A percentile compares a stretch with the other conserved stretches of the same genome.
Conservation (phyloP, 768 basidiomycete species). For the Tephrocybe sp. region DNA sequence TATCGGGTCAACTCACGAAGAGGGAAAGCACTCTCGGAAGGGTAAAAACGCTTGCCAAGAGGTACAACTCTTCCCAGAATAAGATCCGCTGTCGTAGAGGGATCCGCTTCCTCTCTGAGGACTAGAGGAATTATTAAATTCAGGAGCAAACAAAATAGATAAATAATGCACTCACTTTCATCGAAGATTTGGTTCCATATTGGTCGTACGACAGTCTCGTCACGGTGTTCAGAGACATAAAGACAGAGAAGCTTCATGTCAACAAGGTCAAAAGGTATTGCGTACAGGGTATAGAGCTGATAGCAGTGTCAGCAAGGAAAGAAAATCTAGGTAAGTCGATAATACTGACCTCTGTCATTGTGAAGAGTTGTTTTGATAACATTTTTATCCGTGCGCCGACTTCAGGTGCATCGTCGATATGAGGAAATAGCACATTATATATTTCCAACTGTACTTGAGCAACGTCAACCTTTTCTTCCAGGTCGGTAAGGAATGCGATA, state of each 20-base stretch:
- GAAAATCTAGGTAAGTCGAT: constrained; percentile 1
- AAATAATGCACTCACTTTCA: constrained; percentile 50
- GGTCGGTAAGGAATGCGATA: constrained; percentile 91
- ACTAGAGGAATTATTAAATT: constrained; percentile 39
- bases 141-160: background rate
- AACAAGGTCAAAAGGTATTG: constrained; percentile 81
- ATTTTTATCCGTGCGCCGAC: constrained; percentile 62
- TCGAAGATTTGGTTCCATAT: constrained; percentile 91
- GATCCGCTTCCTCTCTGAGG: constrained; percentile 55
- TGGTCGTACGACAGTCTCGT: constrained; percentile 75
- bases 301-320: constrained; percentile 10
- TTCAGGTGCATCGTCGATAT: constrained; percentile 58
- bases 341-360: constrained; percentile 75
- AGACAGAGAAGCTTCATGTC: constrained; percentile 86
- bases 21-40: constrained; percentile 89
- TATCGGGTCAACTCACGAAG: constrained; percentile 55
- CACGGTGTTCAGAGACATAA: constrained; percentile 91
- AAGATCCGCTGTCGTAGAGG: constrained; percentile 54
- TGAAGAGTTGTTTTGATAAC: constrained; percentile 64
- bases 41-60: constrained; percentile 84
- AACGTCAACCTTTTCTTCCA: constrained; percentile 97
- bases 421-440: constrained; percentile 64
- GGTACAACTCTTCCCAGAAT: constrained; percentile 66
- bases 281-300: constrained; percentile 87
- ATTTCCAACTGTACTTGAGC: constrained; percentile 97